Evolutionary conservation across 2,329 filamentous ascomycete genomes (phyloP), one percentile per base, ranked within the genome.

Genomic region (Alternaria panax): DNA sequence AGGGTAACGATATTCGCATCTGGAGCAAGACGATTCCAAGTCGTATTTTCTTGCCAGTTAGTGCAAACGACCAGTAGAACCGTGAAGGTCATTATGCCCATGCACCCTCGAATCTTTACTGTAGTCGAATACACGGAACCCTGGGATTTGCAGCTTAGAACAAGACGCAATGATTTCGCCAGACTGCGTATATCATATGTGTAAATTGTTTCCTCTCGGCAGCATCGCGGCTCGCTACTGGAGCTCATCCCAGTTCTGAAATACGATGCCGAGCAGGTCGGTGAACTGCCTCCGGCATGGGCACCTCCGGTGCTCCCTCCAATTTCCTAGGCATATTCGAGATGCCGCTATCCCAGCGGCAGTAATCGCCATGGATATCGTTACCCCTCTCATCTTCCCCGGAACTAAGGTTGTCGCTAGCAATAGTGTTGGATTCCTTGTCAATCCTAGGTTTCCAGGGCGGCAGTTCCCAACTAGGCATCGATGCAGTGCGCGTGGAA

Each of bases 401-500:
- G 9, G n/a, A 14, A 30, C 27, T 46, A 3, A 7, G 14, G 3
- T 47, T 5, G n/a, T 55, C 30, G 14, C 24, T 25, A 1, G 22
- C 16, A 9, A 7, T 14, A 18, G 12, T 25, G 6, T 24, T 20
- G 14, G 30, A n/a, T 22, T 45, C 25, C n/a, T 32, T 50, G 16
- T 41, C 42, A 22, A 14, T 6, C 7, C n/a, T 42, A 18, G 24
- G 38, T 16, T 45, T 47, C 27, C 25, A 30, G 25, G 38, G 25
- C 7, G 40, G 24, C 7, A 32, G 9, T 14, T 43, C 51, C 4
- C 27, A 43, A 14, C 40, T 45, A 9, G 51, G 43, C 28, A 42
- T 22, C 12, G 28, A 46, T 11, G 45, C 41, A 34, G 57, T 67
- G 14, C 54, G 57, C 5, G 65, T 32, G 7, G 54, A 60, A 20